A percentile compares a stretch with the other conserved stretches of the same genome.
Evolutionary conservation across 2,329 filamentous ascomycete species (phyloP).

Genomic region (Thyridium curvatum): DNA sequence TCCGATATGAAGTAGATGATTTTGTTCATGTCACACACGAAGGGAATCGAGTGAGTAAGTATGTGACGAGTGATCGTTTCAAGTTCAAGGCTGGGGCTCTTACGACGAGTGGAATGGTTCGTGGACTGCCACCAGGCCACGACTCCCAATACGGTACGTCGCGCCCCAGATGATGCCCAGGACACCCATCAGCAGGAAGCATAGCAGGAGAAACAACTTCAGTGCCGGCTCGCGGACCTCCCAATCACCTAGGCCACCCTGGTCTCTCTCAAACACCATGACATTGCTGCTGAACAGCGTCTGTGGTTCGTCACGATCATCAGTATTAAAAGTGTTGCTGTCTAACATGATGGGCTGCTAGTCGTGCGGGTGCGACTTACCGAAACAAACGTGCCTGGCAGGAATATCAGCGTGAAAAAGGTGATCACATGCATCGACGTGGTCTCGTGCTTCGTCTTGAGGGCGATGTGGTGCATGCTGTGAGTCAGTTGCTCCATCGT

Average conservation of each 20-base stretch:
- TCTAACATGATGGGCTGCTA: conserved; percentile 1
- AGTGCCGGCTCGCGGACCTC: conserved; percentile 5
- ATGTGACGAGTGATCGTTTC: too few relatives aligned
- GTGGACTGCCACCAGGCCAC: too few relatives aligned
- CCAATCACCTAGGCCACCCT: conserved; percentile 9
- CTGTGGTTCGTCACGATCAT: conserved; percentile 9
- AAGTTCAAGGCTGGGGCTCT: too few relatives aligned
- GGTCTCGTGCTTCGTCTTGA: conserved; percentile 38
- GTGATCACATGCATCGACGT: conserved; percentile 24
- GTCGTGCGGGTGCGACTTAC: conserved; percentile 16
- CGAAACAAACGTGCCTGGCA: conserved; percentile 21
- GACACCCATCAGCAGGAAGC: conserved; percentile 9
- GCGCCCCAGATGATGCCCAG: conserved; percentile 7
- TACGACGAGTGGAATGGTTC: too few relatives aligned
- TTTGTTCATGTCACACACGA: too few relatives aligned
- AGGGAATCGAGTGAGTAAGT: too few relatives aligned
- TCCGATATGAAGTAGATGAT: too few relatives aligned
- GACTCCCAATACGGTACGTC: conserved; percentile 1
- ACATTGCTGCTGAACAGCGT: conserved; percentile 19
- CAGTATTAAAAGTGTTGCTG: conserved; percentile 5
- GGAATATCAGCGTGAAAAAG: conserved; percentile 19
- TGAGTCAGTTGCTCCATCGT: conserved; percentile 20
- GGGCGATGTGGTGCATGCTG: conserved; percentile 45
- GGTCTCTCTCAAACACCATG: conserved; percentile 7
- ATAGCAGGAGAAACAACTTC: conserved; percentile 10